Evolutionary conservation across 495 filamentous ascomycete genomes (phyloP).

Genomic region (Neurospora sp.): DNA sequence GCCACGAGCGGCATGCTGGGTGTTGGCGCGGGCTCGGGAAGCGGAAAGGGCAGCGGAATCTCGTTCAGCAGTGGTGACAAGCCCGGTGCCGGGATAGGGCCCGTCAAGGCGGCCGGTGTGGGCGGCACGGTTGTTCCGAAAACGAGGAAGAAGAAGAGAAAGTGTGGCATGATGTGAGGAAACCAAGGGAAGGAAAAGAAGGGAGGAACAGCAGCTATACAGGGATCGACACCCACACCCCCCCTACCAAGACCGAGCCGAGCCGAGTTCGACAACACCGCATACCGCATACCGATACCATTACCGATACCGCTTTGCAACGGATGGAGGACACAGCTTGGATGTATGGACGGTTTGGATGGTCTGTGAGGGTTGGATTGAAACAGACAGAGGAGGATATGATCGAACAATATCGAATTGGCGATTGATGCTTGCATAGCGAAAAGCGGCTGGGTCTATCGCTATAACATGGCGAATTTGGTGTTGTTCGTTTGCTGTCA

Average conservation of each 20-base stretch:
- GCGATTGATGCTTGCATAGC: background rate
- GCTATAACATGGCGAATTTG: background rate
- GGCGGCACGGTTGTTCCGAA: constrained; percentile 1
- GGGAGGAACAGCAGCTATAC: constrained; percentile 1
- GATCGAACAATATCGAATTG: background rate
- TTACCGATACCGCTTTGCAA: background rate
- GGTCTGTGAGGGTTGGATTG: background rate
- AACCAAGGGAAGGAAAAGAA: constrained; percentile 1
- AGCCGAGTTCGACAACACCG: background rate
- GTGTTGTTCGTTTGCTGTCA: background rate
- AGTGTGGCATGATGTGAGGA: constrained; percentile 16
- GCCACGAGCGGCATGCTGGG: constrained; percentile 18
- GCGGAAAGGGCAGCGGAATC: constrained; percentile 10
- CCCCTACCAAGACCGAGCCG: background rate
- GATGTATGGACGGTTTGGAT: background rate
- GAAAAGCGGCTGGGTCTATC: background rate
- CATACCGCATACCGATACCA: background rate
- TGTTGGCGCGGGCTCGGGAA: constrained; percentile 5
- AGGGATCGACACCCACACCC: background rate
- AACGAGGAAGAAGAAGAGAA: constrained; percentile 54
- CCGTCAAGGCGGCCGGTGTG: constrained; percentile 1
- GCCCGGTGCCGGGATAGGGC: constrained; percentile 22
- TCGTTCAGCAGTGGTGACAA: constrained; percentile 14
- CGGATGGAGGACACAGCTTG: background rate
- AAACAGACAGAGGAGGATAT: background rate